Base-by-base conservation (phyloP, 1,284 basidiomycete genomes). In the Trametes sp. region DNA sequence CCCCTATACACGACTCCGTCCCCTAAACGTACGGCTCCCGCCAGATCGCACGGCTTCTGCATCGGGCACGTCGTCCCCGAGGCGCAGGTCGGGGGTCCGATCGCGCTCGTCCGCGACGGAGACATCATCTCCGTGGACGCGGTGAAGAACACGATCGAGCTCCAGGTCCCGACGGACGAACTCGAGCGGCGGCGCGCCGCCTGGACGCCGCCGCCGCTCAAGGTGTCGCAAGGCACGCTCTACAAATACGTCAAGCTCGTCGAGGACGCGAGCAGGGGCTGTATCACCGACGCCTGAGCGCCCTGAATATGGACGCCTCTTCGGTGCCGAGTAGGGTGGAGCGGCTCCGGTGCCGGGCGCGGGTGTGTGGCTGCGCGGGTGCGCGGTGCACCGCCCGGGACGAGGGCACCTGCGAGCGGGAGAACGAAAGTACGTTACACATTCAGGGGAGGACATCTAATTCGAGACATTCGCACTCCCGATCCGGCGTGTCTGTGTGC, bases 21-120 rank as follows among this genome's bases (percentile, higher is more conserved):
- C 24, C 55, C 31, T 46, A 21, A 21, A 48, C 44, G 45, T 48
- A 63, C 63, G 60, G 61, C 62, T 49, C 58, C 45, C 54, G 24
- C 35, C 68, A 90, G 92, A 70, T 94, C 92, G 49, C 93, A 94
- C 77, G 93, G 93, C 16, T 97, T 97, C 81, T 91, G 90, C 70
- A 92, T 96, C 61, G 95, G 95, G 4, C 95, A 98, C 72, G 93
- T 98, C 69, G 94, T 93, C 2, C 92, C 92, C 42, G 94, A 96
- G 76, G 94, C 94, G 7, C 92, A 93, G 72, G 88, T 90, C 31
- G 95, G 95, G 41, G 95, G 95, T 1, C 94, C 95, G 7, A 97
- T 98, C 72, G 95, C 92, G 11, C 85, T 98, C 24, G 91, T 98
- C 6, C 77, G 86, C 65, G 95, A 97, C 72, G 96, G 95, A 1